Percentiles rank a stretch among this genome's conserved stretches.
Evolutionary conservation across 2,329 filamentous ascomycete genomes (phyloP).

Genomic region (Sarocladium strictum): DNA sequence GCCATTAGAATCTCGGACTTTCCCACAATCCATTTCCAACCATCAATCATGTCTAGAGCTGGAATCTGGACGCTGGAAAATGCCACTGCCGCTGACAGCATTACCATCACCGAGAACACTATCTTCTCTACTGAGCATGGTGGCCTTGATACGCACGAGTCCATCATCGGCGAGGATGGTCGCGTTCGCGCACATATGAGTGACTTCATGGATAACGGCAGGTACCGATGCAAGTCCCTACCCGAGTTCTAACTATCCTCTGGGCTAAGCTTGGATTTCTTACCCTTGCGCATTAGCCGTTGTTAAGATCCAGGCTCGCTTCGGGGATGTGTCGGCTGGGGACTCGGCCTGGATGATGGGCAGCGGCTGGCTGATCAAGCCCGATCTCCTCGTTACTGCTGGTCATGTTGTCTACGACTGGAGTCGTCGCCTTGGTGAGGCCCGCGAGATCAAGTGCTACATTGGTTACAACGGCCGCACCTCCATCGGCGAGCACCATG

Average conservation of each 20-base stretch:
- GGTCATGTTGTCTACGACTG: conserved; percentile 20
- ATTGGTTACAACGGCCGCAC: conserved; percentile 26
- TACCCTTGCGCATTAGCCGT: conserved; percentile 12
- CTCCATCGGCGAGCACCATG: background rate
- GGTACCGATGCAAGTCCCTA: background rate
- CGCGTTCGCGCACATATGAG: background rate
- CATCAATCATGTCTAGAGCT: too few relatives aligned
- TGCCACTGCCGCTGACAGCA: background rate
- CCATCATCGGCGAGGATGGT: background rate
- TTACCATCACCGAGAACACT: background rate
- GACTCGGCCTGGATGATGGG: conserved; percentile 17
- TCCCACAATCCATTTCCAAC: too few relatives aligned
- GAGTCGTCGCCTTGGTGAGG: conserved; percentile 15
- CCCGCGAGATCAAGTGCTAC: conserved; percentile 24
- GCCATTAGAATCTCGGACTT: too few relatives aligned
- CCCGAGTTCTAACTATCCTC: background rate
- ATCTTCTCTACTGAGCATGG: background rate
- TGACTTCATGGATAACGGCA: background rate
- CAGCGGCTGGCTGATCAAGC: conserved; percentile 17
- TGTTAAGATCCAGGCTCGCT: conserved; percentile 15
- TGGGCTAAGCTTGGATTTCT: background rate
- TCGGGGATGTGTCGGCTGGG: conserved; percentile 9
- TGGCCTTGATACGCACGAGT: background rate
- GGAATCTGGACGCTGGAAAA: background rate
- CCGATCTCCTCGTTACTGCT: conserved; percentile 17